phyloP scores from a whole-genome alignment of 257 asterid species.

The Solanum megistacrolobum region DNA sequence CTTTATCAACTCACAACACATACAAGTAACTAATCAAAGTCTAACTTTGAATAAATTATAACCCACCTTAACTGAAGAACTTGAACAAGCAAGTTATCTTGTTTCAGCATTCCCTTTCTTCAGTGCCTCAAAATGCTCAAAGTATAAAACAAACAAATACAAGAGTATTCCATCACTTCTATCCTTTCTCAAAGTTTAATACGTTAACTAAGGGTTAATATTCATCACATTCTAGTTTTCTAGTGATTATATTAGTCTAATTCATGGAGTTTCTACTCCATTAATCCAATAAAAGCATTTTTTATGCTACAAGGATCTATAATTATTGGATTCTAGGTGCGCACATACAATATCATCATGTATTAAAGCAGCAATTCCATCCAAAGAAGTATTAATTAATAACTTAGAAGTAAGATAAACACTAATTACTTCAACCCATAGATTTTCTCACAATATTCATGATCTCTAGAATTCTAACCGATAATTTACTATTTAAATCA shows the following conservation, averaged over 20 bases:
- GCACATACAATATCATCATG: neutral
- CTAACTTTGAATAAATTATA: no score
- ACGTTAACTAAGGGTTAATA: neutral
- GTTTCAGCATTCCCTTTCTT: no score
- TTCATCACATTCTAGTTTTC: neutral
- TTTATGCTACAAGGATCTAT: neutral
- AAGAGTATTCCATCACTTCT: no score
- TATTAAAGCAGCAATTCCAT: neutral
- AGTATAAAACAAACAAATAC: no score
- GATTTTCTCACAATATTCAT: neutral
- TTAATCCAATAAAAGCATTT: neutral
- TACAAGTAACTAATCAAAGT: no score
- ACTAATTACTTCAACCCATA: neutral
- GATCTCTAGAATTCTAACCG: neutral
- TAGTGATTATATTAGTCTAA: neutral
- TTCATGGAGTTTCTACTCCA: neutral
- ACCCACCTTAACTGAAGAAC: no score
- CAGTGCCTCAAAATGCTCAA: no score
- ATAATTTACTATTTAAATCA: neutral
- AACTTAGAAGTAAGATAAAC: neutral
- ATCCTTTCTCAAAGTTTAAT: neutral
- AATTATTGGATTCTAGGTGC: neutral
- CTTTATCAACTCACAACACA: no score
- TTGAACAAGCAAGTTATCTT: no score
- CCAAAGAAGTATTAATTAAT: neutral